These are phyloP conservation scores for Gnaphalium uliginosum DNA, from an alignment of 129 eudicot species.

Conservation along the genomic window DNA sequence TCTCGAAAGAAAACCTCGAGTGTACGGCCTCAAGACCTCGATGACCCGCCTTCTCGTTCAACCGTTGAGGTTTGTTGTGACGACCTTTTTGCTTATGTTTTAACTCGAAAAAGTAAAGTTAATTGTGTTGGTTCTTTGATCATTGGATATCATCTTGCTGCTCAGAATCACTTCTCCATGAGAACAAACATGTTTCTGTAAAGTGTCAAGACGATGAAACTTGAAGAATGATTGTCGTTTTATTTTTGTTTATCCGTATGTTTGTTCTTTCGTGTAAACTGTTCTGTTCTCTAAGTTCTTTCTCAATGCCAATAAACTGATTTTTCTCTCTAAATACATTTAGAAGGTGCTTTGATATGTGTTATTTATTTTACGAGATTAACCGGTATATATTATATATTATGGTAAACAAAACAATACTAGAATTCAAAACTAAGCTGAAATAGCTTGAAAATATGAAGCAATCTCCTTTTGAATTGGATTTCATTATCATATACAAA, in stretches of 20 bases:
- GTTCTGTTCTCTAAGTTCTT: too few relatives aligned
- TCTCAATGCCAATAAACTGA: too few relatives aligned
- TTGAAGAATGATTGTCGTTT: background rate
- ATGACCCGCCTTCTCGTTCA: background rate
- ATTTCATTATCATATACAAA: background rate
- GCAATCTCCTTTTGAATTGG: background rate
- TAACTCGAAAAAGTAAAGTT: background rate
- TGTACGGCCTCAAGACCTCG: background rate
- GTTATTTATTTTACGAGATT: background rate
- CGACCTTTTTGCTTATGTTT: constrained; percentile 29
- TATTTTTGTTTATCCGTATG: background rate
- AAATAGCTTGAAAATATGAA: too few relatives aligned
- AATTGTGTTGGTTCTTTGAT: constrained; percentile 25
- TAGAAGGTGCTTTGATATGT: background rate
- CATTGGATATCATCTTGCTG: constrained; percentile 30
- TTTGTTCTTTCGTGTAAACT: background rate
- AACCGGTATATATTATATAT: background rate
- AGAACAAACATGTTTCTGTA: constrained; percentile 44
- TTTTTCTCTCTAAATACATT: too few relatives aligned
- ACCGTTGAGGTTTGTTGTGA: constrained; percentile 29
- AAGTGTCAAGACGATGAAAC: background rate
- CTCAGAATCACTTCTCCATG: constrained; percentile 39
- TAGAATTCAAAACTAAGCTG: too few relatives aligned
- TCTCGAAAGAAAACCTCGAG: background rate
- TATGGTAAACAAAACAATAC: too few relatives aligned